phyloP scores from a whole-genome alignment of 192 early-diverging fungal genomes.

The Entomortierella parvispora region DNA sequence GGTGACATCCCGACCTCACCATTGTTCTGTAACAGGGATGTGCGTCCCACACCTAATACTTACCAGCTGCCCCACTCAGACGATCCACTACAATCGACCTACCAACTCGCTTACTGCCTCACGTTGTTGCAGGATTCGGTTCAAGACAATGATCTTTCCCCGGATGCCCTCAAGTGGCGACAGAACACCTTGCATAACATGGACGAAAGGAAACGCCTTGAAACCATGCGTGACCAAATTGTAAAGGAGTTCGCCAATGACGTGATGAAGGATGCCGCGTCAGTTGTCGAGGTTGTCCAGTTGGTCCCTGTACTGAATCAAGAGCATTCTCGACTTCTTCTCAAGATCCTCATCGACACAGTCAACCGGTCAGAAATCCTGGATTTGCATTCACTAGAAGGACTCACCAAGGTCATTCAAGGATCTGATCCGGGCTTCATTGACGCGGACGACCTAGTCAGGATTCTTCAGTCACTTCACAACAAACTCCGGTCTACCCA shows the following conservation, averaged over 20 bases:
- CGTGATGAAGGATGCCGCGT: neutral
- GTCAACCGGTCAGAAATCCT: neutral
- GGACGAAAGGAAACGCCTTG: neutral
- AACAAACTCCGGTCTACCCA: neutral
- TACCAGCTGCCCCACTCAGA: neutral
- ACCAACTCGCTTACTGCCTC: constrained; percentile 4
- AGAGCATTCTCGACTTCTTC: neutral
- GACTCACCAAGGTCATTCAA: neutral
- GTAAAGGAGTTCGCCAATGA: neutral
- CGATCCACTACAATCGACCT: neutral
- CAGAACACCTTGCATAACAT: neutral
- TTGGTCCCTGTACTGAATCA: neutral
- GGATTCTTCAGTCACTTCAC: neutral
- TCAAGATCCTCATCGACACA: neutral
- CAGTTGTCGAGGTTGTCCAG: neutral
- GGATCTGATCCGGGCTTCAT: neutral
- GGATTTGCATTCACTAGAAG: too few relatives aligned
- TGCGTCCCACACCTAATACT: neutral
- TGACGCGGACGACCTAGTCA: neutral
- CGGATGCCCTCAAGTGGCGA: neutral
- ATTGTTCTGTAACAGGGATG: neutral
- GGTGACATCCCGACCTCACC: neutral
- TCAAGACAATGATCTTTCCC: neutral
- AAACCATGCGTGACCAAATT: neutral
- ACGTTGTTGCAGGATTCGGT: neutral